A percentile compares a stretch with the other conserved stretches of the same genome.
Conservation (phyloP, 108 stramenopile species). For the Cyclotella atomus region DNA sequence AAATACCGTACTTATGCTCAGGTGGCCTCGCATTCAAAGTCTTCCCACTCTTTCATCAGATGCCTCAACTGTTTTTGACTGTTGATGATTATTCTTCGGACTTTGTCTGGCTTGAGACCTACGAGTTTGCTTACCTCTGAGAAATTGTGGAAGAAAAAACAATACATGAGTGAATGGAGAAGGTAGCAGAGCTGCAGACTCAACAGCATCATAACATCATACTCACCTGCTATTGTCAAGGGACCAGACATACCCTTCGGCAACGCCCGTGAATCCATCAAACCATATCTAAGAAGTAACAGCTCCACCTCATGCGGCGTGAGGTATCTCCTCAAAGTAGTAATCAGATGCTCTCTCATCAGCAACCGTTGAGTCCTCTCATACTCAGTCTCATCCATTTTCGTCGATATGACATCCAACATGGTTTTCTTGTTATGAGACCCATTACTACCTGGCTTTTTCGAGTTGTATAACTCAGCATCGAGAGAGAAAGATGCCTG, state of each 20-base stretch:
- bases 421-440: constrained; percentile 49
- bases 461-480: constrained; percentile 54
- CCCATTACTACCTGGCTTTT: constrained; percentile 49
- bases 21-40: constrained; percentile 61
- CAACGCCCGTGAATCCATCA: constrained; percentile 60
- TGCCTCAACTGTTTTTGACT: constrained; percentile 65
- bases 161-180: background rate
- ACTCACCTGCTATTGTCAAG: constrained; percentile 66
- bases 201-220: too few species aligned
- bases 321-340: constrained; percentile 61
- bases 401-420: constrained; percentile 61
- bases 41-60: constrained; percentile 71
- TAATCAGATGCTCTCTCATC: constrained; percentile 72
- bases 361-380: constrained; percentile 51
- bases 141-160: background rate
- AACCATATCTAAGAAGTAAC: constrained; percentile 71
- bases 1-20: constrained; percentile 12
- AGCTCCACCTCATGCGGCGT: constrained; percentile 63
- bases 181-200: too few species aligned
- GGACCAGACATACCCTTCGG: constrained; percentile 62
- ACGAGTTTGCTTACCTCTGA: constrained; percentile 70
- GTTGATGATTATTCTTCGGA: constrained; percentile 73
- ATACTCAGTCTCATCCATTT: constrained; percentile 59
- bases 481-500: constrained; percentile 76
- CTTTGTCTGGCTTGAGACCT: constrained; percentile 82